A percentile compares a stretch with the other conserved stretches of the same genome.
These are phyloP conservation scores for Carallia pectinifolia DNA, from an alignment of 345 rosid species.

Conservation along the genomic window DNA sequence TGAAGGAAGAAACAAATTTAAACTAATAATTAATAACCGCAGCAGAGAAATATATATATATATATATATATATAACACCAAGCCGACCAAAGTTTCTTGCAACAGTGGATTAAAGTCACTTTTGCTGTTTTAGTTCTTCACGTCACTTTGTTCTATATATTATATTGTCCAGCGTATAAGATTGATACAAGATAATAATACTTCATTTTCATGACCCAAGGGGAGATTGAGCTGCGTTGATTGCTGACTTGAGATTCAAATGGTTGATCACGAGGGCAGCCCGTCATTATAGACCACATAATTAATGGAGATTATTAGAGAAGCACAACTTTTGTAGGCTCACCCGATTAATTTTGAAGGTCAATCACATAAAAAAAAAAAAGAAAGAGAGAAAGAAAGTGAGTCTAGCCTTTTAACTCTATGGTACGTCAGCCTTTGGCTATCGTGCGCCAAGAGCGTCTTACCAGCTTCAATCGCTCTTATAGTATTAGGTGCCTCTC, in stretches of 20 bases:
- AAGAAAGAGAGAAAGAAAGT: not conserved
- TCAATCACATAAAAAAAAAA: conserved; percentile 28
- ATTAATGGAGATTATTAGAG: not conserved
- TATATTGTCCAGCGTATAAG: no score
- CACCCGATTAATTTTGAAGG: conserved; percentile 32
- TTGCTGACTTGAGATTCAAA: conserved; percentile 30
- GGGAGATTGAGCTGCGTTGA: conserved; percentile 20
- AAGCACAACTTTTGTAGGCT: conserved; percentile 17
- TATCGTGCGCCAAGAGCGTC: no score
- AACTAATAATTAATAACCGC: not conserved
- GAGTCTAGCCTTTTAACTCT: no score
- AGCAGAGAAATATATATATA: not conserved
- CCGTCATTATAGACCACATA: conserved; percentile 35
- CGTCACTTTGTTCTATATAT: conserved; percentile 26
- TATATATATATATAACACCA: not conserved
- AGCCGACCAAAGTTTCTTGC: conserved; percentile 53
- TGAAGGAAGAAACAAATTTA: conserved; percentile 1
- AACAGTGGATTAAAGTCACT: conserved; percentile 23
- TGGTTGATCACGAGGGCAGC: conserved; percentile 42
- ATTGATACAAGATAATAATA: no score
- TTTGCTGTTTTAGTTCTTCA: conserved; percentile 41
- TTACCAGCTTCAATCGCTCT: no score
- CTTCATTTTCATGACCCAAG: conserved; percentile 21
- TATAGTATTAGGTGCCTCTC: no score
- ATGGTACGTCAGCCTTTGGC: no score